Conservation (phyloP, 2,329 filamentous ascomycete genomes). For the Cordyceps sp. region DNA sequence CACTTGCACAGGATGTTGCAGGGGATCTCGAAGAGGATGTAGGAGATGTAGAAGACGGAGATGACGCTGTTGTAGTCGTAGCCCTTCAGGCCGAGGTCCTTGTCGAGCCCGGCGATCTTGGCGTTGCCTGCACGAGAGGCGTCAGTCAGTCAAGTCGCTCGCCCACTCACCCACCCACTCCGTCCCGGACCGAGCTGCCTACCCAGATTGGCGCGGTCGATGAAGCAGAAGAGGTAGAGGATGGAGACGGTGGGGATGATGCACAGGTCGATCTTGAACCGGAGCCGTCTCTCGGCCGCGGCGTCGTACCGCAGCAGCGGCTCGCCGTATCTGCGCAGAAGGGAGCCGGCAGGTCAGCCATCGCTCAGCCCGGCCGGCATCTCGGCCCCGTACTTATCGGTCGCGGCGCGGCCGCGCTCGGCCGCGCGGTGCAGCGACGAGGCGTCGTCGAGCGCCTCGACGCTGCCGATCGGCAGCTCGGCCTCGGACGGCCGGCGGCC, state of each 20-base stretch:
- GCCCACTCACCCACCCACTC: background rate
- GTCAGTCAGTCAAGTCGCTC: background rate
- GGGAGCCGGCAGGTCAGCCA: background rate
- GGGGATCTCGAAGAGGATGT: constrained; percentile 59
- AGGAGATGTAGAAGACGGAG: constrained; percentile 55
- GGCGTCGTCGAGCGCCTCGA: too few relatives aligned
- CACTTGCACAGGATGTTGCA: constrained; percentile 52
- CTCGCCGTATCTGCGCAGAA: constrained; percentile 18
- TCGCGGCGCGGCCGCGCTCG: too few relatives aligned
- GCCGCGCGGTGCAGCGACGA: too few relatives aligned
- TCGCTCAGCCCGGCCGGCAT: too few relatives aligned
- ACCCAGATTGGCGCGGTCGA: constrained; percentile 61
- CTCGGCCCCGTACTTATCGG: too few relatives aligned
- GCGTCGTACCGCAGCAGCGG: constrained; percentile 37
- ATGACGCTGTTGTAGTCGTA: constrained; percentile 56
- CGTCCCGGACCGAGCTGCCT: constrained; percentile 5
- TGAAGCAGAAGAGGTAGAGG: constrained; percentile 58
- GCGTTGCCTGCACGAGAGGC: constrained; percentile 47
- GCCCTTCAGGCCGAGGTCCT: constrained; percentile 38
- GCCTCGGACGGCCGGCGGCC: too few relatives aligned
- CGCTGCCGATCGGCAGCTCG: too few relatives aligned
- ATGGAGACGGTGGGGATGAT: constrained; percentile 49
- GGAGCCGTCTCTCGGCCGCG: constrained; percentile 37
- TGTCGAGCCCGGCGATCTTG: constrained; percentile 45
- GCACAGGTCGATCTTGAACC: constrained; percentile 47